Conservation (phyloP, 768 basidiomycete genomes). For the Suillus weaverae region DNA sequence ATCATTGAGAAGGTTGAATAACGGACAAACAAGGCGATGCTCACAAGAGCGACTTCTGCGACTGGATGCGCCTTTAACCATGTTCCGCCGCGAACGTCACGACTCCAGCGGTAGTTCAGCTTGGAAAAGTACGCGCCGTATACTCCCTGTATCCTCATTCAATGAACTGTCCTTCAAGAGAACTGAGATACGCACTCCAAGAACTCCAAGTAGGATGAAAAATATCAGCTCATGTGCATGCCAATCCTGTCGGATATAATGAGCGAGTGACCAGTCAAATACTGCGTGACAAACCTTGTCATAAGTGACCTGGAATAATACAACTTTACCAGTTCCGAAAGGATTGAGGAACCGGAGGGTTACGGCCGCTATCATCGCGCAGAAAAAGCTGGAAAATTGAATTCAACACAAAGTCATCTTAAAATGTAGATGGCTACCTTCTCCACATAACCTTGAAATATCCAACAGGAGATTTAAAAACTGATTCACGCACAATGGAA, state of each 20-base stretch:
- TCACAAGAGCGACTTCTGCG: constrained; percentile 77
- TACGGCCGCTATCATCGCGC: constrained; percentile 96
- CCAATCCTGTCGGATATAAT: constrained; percentile 67
- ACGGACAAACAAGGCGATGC: constrained; percentile 22
- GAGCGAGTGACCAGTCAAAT: not conserved
- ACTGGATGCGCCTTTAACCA: constrained; percentile 82
- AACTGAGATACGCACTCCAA: constrained; percentile 60
- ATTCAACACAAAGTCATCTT: constrained; percentile 29
- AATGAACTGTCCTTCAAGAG: constrained; percentile 6
- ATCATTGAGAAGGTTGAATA: constrained; percentile 13
- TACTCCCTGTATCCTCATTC: constrained; percentile 58
- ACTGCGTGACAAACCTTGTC: constrained; percentile 53
- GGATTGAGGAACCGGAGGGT: constrained; percentile 92
- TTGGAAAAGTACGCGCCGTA: constrained; percentile 95
- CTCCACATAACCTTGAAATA: constrained; percentile 80
- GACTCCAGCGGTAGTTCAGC: constrained; percentile 87
- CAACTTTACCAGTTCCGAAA: constrained; percentile 92
- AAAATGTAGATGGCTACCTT: constrained; percentile 51
- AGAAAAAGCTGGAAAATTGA: constrained; percentile 77
- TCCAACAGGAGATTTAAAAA: not conserved
- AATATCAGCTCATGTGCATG: constrained; percentile 85
- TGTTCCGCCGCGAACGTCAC: constrained; percentile 75
- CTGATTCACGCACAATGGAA: not conserved
- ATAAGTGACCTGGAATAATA: constrained; percentile 89
- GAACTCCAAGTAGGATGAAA: constrained; percentile 84